Evolutionary conservation across 2,329 filamentous ascomycete species (phyloP).

Genomic region (Alternaria longipes): DNA sequence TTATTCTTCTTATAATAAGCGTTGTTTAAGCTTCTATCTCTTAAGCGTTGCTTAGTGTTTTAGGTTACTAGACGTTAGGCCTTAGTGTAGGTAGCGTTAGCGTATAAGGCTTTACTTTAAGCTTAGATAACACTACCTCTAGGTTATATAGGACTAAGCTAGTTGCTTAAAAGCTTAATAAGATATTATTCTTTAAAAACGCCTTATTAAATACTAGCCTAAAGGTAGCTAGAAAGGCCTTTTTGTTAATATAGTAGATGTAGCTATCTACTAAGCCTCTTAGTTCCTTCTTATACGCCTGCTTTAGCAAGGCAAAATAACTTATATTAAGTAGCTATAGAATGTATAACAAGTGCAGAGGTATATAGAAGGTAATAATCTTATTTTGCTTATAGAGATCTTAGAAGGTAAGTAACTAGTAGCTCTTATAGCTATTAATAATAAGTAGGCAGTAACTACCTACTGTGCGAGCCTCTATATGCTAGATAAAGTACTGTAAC

Average conservation of each 20-base stretch:
- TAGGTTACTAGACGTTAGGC: no score
- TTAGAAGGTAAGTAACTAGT: constrained; percentile 50
- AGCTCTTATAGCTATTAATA: constrained; percentile 50
- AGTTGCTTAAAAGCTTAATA: constrained; percentile 40
- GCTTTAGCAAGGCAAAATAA: not conserved
- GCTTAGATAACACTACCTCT: constrained; percentile 44
- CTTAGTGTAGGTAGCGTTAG: constrained; percentile 12
- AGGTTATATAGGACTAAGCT: constrained; percentile 46
- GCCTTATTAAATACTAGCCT: constrained; percentile 27
- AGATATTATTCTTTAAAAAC: constrained; percentile 14
- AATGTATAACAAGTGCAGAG: constrained; percentile 9
- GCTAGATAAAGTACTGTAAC: constrained; percentile 50
- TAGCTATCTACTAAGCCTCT: constrained; percentile 34
- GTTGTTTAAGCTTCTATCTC: no score
- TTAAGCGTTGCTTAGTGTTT: no score
- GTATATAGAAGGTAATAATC: constrained; percentile 53
- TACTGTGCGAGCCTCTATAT: constrained; percentile 34
- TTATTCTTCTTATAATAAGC: no score
- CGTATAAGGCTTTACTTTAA: constrained; percentile 33
- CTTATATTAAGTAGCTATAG: not conserved
- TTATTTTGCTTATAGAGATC: constrained; percentile 47
- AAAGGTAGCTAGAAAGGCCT: constrained; percentile 32
- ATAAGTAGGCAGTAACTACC: constrained; percentile 49
- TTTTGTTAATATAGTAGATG: constrained; percentile 43
- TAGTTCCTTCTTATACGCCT: constrained; percentile 25